Base-by-base conservation (phyloP, 306 rosid genomes). In the Cucurbita moschata region DNA sequence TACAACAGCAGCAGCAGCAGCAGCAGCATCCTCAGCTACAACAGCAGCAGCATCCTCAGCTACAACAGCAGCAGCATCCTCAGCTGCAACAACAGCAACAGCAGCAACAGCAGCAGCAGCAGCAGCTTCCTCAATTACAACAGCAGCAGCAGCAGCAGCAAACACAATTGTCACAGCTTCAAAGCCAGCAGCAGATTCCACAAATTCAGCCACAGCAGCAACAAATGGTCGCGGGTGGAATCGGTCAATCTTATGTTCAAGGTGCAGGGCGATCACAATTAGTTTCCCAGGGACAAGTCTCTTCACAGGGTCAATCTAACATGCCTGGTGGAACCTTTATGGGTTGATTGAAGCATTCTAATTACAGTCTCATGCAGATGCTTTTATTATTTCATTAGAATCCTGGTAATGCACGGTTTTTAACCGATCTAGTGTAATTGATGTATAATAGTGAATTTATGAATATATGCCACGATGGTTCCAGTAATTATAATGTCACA, bases 201-300 rank as follows among this genome's bases (percentile, higher is more conserved):
- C 90, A 84, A 49, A 92, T 86, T 79, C 98, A 88, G 51, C 96
- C 88, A 80, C 90, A 84, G n/a, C 96, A 87, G 79, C 98, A 87
- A 57, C 96, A 91, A 82, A 85, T 94, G 90, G 96, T 86, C 62
- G 87, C 92, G 8, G 54, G 86, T 1, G 97, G 97, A 67, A 88
- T 94, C 79, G 77, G 90, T 77, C 97, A 90, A 72, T 74, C 82
- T 14, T 89, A 94, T 56, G 90, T 83, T 77, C 99, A 91, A 86
- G 97, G 96, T 63, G 83, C 89, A 6, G 92, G 90, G 18, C 77
- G 97, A 73, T 79, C 96, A 3, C 98, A 94, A 19, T 30, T 90
- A 83, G 92, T 90, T 76, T 74, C 97, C 12, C 96, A 88, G 69
- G 97, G 92, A 71, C 97, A 89, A 56, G 92, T 86, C 54, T 69